Evolutionary conservation across 768 basidiomycete species (phyloP).

Genomic region (Pulveroboletus sp.): DNA sequence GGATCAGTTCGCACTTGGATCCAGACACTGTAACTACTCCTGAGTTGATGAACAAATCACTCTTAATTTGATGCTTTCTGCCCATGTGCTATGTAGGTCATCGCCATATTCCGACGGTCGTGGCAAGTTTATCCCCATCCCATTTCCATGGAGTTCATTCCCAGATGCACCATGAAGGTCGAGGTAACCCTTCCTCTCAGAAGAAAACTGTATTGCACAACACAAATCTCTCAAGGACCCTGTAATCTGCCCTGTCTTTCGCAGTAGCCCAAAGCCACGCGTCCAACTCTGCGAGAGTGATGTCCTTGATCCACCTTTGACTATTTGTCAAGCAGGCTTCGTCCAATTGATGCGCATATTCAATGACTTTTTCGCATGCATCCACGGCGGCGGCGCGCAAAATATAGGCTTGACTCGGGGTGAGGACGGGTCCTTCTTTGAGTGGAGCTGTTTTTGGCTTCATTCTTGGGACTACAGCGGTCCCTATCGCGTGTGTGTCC

Average conservation of each 20-base stretch:
- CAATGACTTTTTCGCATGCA: conserved; percentile 69
- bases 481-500: conserved; percentile 7
- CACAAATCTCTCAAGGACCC: conserved; percentile 64
- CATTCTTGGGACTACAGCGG: conserved; percentile 7
- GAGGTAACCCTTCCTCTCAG: conserved; percentile 28
- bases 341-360: conserved; percentile 41
- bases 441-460: conserved; percentile 23
- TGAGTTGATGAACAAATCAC: background rate
- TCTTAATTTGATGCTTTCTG: conserved; percentile 9
- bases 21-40: conserved; percentile 1
- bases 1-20: conserved; percentile 10
- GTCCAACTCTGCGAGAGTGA: conserved; percentile 63
- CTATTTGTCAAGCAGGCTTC: conserved; percentile 22
- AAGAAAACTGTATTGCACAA: conserved; percentile 67
- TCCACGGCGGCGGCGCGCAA: conserved; percentile 79
- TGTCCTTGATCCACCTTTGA: conserved; percentile 49
- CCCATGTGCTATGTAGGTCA: conserved; percentile 1
- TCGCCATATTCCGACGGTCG: background rate
- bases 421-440: conserved; percentile 54
- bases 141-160: conserved; percentile 1
- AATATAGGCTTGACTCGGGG: conserved; percentile 60
- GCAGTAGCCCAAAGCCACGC: conserved; percentile 83
- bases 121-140: background rate
- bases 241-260: conserved; percentile 74
- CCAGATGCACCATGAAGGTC: background rate